Conservation (phyloP, 2,329 filamentous ascomycete species). For the Cercospora beticola region DNA sequence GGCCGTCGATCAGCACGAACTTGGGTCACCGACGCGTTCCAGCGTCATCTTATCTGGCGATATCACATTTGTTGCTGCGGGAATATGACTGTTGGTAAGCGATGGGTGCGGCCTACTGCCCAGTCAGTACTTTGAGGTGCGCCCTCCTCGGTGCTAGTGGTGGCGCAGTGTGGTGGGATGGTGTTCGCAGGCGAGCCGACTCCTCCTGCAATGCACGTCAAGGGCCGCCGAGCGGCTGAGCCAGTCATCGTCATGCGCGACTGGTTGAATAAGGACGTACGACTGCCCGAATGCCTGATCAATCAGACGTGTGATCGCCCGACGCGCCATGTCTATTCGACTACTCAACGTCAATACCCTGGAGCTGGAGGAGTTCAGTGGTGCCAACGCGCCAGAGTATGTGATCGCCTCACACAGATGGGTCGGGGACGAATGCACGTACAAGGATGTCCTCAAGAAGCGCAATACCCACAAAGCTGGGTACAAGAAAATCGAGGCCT, state of each 20-base stretch:
- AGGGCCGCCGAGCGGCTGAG: conserved; percentile 7
- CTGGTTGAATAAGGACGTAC: conserved; percentile 1
- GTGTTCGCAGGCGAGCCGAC: neutral
- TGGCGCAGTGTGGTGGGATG: neutral
- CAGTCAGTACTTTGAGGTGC: neutral
- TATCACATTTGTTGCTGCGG: neutral
- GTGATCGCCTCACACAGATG: conserved; percentile 20
- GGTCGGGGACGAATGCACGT: conserved; percentile 11
- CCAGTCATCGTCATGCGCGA: neutral
- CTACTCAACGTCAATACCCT: conserved; percentile 12
- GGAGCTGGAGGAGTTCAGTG: conserved; percentile 8
- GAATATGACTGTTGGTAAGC: neutral
- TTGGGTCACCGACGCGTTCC: neutral
- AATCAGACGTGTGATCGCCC: neutral
- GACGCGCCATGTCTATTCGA: conserved; percentile 11
- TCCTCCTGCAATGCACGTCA: neutral
- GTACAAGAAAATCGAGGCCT: conserved; percentile 2
- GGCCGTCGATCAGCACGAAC: neutral
- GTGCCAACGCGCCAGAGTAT: conserved; percentile 1
- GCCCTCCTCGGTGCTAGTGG: neutral
- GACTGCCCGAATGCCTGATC: conserved; percentile 5
- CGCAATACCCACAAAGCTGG: conserved; percentile 13
- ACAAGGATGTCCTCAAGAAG: conserved; percentile 18
- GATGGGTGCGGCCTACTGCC: neutral
- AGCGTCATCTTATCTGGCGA: neutral